Evolutionary conservation across 768 basidiomycete species (phyloP).

Genomic region (Phylloporus arenicola): DNA sequence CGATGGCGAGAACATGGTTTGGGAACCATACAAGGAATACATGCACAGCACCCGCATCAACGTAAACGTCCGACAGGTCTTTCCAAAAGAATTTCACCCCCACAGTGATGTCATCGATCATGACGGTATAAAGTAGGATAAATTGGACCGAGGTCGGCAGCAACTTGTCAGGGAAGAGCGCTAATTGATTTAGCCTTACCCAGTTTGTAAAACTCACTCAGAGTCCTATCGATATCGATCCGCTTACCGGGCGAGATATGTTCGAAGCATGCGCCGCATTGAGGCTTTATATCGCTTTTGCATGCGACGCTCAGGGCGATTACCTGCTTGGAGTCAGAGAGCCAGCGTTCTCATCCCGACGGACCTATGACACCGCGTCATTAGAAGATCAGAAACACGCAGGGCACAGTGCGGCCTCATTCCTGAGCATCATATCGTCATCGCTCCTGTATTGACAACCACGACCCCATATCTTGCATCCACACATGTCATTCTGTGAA

Average conservation of each 20-base stretch:
- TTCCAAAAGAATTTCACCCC: constrained; percentile 62
- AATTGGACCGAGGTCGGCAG: neutral
- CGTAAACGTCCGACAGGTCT: constrained; percentile 87
- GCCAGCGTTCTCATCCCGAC: neutral
- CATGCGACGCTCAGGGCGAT: neutral
- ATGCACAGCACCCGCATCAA: constrained; percentile 74
- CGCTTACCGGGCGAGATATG: constrained; percentile 6
- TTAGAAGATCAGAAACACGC: neutral
- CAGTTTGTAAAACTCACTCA: constrained; percentile 1
- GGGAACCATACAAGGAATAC: constrained; percentile 61
- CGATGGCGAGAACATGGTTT: constrained; percentile 35
- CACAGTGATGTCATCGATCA: constrained; percentile 7
- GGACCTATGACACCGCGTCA: constrained; percentile 25
- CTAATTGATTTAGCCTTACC: neutral
- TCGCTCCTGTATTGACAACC: neutral
- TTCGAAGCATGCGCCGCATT: neutral
- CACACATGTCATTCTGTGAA: neutral
- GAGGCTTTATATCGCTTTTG: neutral
- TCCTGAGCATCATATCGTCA: neutral
- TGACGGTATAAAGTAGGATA: neutral
- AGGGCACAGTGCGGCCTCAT: neutral
- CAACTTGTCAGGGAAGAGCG: neutral
- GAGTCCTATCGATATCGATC: constrained; percentile 10
- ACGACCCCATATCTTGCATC: neutral
- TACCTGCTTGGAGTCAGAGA: neutral